phyloP scores from a whole-genome alignment of 495 filamentous ascomycete species.

The Saxophila tyrrhenica region DNA sequence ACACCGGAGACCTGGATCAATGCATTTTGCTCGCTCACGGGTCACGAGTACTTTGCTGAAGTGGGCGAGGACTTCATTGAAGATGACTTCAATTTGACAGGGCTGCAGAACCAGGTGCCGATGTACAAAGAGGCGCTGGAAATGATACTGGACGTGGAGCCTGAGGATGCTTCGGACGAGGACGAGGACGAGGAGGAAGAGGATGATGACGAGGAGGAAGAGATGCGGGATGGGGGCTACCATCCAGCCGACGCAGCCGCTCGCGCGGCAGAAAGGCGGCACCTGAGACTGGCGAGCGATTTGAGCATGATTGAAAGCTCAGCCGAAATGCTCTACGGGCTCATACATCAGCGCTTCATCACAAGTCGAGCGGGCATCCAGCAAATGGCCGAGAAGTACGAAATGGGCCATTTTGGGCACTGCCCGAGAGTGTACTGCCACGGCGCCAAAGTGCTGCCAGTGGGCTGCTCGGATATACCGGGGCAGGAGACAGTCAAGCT shows the following conservation, averaged over 20 bases:
- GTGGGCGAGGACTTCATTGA: constrained; percentile 98
- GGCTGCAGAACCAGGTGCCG: constrained; percentile 84
- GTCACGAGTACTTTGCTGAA: constrained; percentile 98
- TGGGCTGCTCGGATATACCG: constrained; percentile 84
- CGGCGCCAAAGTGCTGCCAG: constrained; percentile 76
- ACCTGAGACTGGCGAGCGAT: constrained; percentile 80
- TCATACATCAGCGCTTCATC: constrained; percentile 98
- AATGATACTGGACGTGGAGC: constrained; percentile 98
- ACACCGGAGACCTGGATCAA: constrained; percentile 94
- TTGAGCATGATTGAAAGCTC: constrained; percentile 91
- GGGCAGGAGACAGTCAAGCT: constrained; percentile 97
- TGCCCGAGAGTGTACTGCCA: constrained; percentile 87
- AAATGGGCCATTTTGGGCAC: constrained; percentile 83
- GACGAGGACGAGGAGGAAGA: constrained; percentile 66
- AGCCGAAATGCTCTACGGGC: constrained; percentile 90
- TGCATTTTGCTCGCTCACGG: constrained; percentile 86
- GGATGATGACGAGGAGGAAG: constrained; percentile 52
- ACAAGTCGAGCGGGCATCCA: constrained; percentile 94
- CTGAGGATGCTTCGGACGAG: constrained; percentile 82
- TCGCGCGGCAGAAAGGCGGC: constrained; percentile 49
- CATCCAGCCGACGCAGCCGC: constrained; percentile 27
- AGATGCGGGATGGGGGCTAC: constrained; percentile 36
- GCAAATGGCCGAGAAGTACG: constrained; percentile 98
- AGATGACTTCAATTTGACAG: constrained; percentile 98
- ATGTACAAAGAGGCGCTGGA: constrained; percentile 97